Percentiles rank a stretch among this genome's conserved stretches.
Conservation (phyloP, 1,284 basidiomycete genomes). For the Schizophyllum commune region DNA sequence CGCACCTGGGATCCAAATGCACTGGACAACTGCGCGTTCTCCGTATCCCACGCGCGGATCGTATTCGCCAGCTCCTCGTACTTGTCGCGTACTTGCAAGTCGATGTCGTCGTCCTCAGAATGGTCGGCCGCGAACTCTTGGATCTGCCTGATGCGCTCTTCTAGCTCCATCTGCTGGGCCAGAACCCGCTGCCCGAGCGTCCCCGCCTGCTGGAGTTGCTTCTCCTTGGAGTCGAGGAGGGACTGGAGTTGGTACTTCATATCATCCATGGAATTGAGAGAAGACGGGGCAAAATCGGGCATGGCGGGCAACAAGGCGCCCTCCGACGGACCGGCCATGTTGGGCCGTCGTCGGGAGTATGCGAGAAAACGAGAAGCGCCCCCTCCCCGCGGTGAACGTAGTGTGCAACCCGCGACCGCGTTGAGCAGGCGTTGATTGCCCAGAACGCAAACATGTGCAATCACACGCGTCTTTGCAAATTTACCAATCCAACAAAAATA, state of each 20-base stretch:
- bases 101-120: conserved; percentile 52
- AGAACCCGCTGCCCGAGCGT: conserved; percentile 88
- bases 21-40: conserved; percentile 74
- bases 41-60: conserved; percentile 72
- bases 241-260: conserved; percentile 71
- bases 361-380: not conserved
- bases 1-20: conserved; percentile 64
- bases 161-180: conserved; percentile 85
- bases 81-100: conserved; percentile 58
- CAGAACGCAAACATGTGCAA: not conserved
- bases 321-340: not conserved
- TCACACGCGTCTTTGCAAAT: not conserved
- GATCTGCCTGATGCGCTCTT: conserved; percentile 76
- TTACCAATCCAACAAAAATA: not conserved
- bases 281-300: conserved; percentile 23
- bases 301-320: conserved; percentile 19
- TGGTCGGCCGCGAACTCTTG: conserved; percentile 57
- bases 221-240: conserved; percentile 82
- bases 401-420: not conserved
- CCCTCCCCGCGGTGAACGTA: not conserved
- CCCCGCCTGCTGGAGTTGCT: conserved; percentile 84
- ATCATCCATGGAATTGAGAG: conserved; percentile 48
- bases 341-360: not conserved
- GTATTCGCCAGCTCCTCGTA: conserved; percentile 76
- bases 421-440: not conserved